phyloP scores from a whole-genome alignment of 2,329 filamentous ascomycete species.

The Orbilia quercus region DNA sequence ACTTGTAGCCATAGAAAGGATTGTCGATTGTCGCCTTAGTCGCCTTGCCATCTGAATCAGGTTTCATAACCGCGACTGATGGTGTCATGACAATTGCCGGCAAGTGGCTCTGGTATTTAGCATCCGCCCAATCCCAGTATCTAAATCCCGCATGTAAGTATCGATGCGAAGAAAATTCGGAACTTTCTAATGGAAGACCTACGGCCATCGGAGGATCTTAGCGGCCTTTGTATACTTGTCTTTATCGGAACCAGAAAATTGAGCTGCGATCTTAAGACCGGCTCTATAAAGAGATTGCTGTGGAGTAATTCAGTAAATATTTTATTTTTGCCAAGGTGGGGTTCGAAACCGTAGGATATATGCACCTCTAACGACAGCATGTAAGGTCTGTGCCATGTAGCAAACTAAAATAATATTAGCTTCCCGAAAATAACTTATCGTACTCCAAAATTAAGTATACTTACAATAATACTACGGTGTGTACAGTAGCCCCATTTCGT shows the following conservation, averaged over 20 bases:
- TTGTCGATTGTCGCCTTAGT: slow-evolving; percentile 37
- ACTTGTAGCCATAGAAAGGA: slow-evolving; percentile 24
- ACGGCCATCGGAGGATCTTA: slow-evolving; percentile 58
- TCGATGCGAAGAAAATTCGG: neutral
- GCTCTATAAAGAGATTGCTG: slow-evolving; percentile 56
- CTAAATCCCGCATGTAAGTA: slow-evolving; percentile 23
- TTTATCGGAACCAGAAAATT: slow-evolving; percentile 48
- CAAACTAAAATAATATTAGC: slow-evolving; percentile 57
- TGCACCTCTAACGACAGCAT: slow-evolving; percentile 60
- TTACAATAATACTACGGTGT: slow-evolving; percentile 34
- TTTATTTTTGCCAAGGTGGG: neutral
- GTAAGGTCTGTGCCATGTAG: slow-evolving; percentile 61
- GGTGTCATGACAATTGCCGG: slow-evolving; percentile 39
- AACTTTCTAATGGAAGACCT: slow-evolving; percentile 23
- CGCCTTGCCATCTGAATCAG: slow-evolving; percentile 26
- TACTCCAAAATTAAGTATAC: neutral
- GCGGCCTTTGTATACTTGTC: slow-evolving; percentile 56
- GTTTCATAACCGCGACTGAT: slow-evolving; percentile 44
- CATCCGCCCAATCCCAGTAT: slow-evolving; percentile 59
- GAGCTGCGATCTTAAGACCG: slow-evolving; percentile 45
- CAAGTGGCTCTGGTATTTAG: slow-evolving; percentile 40
- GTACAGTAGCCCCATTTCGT: slow-evolving; percentile 35
- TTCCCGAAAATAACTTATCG: neutral
- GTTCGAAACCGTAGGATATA: slow-evolving; percentile 5
- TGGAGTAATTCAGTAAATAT: neutral